Conservation (phyloP, 148 eudicot genomes). For the Diospyros lotus region DNA sequence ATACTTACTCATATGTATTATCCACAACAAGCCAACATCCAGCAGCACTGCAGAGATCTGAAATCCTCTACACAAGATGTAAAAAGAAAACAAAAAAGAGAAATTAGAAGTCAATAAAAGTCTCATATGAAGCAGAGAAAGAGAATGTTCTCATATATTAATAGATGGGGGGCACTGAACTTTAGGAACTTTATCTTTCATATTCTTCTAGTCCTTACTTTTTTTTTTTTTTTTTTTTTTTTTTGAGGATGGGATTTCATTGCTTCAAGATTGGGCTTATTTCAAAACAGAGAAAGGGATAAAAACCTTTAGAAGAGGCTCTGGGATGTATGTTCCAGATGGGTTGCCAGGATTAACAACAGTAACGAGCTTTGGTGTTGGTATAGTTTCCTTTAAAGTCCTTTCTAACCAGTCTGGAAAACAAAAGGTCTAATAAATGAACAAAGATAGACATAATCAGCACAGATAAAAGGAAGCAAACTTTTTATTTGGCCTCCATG, state of each 20-base stretch:
- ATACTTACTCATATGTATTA: slow-evolving; percentile 97
- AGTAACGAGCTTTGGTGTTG: slow-evolving; percentile 95
- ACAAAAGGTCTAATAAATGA: slow-evolving; percentile 11
- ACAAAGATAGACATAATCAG: not conserved
- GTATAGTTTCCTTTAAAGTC: slow-evolving; percentile 58
- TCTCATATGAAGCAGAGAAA: slow-evolving; percentile 4
- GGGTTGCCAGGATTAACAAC: slow-evolving; percentile 99
- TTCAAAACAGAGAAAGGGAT: slow-evolving; percentile 17
- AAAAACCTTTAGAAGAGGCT: slow-evolving; percentile 79
- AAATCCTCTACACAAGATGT: slow-evolving; percentile 59
- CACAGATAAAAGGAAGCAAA: not conserved
- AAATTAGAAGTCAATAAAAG: slow-evolving; percentile 16
- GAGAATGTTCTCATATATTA: not conserved
- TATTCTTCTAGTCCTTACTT: not conserved
- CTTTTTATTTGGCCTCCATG: not conserved
- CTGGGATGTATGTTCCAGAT: slow-evolving; percentile 95
- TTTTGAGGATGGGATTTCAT: not conserved
- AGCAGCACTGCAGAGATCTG: slow-evolving; percentile 74
- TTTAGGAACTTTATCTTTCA: not conserved
- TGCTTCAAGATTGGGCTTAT: not conserved
- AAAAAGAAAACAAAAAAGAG: slow-evolving; percentile 8
- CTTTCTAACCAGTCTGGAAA: slow-evolving; percentile 82
- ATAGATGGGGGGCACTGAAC: not conserved
- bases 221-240: too few species aligned
- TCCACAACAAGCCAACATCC: slow-evolving; percentile 98